phyloP scores from a whole-genome alignment of 2,329 filamentous ascomycete genomes.

The Mycosphaerelloides madeirae region DNA sequence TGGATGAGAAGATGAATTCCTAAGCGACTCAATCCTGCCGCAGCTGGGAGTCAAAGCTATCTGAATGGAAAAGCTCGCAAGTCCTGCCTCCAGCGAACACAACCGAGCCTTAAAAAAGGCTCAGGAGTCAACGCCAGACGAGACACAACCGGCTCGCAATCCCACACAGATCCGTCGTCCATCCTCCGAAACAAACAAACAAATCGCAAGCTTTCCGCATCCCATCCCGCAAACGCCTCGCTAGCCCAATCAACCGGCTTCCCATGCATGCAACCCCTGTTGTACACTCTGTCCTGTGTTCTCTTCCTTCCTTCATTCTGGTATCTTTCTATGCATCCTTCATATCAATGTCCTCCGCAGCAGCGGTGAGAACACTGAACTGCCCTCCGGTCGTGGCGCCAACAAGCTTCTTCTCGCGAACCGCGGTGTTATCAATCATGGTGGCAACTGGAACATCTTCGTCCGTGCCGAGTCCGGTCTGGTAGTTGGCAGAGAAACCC shows the following conservation, averaged over 20 bases:
- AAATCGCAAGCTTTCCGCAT: not conserved
- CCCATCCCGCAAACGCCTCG: not conserved
- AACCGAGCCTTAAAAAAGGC: not conserved
- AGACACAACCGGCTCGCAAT: not conserved
- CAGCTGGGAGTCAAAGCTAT: slow-evolving; percentile 1
- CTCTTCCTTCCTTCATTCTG: not conserved
- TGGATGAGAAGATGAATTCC: no score
- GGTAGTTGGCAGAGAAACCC: slow-evolving; percentile 77
- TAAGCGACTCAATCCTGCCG: not conserved
- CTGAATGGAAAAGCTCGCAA: no score
- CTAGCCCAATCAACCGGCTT: not conserved
- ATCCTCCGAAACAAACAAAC: not conserved
- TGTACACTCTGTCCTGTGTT: not conserved
- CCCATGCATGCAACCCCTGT: not conserved
- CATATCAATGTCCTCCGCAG: slow-evolving; percentile 13
- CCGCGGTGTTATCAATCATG: slow-evolving; percentile 76
- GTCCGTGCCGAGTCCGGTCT: slow-evolving; percentile 71
- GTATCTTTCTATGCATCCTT: slow-evolving; percentile 5
- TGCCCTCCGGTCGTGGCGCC: slow-evolving; percentile 87
- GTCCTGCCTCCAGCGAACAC: no score
- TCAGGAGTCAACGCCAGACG: not conserved
- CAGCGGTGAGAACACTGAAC: slow-evolving; percentile 54
- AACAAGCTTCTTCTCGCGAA: slow-evolving; percentile 67
- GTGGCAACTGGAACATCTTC: slow-evolving; percentile 77
- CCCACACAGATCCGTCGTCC: not conserved